These are phyloP conservation scores for Colletotrichum orchidophilum DNA, from an alignment of 2,329 filamentous ascomycete species.

Conservation along the genomic window DNA sequence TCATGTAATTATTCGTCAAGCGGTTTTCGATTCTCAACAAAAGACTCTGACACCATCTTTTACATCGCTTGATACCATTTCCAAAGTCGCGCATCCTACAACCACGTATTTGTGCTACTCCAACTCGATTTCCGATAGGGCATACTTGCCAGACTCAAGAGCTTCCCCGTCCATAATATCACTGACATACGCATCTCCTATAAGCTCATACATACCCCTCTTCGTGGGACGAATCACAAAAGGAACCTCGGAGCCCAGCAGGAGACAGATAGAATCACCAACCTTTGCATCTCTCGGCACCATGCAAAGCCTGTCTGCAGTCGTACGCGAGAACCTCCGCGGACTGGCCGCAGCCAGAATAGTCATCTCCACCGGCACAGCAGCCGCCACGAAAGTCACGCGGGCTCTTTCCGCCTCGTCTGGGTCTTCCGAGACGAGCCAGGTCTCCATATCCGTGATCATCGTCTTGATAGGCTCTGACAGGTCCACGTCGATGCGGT, in stretches of 20 bases:
- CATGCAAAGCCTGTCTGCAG: not conserved
- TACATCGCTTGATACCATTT: not conserved
- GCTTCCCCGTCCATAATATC: constrained; percentile 20
- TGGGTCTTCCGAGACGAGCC: not conserved
- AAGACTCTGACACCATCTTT: not conserved
- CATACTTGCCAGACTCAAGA: not conserved
- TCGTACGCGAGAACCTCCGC: constrained; percentile 4
- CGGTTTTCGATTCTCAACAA: not conserved
- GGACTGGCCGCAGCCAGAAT: not conserved
- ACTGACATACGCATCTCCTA: constrained; percentile 17
- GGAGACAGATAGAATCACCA: not conserved
- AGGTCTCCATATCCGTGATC: not conserved
- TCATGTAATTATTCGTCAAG: not conserved
- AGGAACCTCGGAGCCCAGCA: constrained; percentile 15
- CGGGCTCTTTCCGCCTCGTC: not conserved
- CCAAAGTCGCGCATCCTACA: not conserved
- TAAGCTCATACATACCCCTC: constrained; percentile 4
- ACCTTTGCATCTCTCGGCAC: not conserved
- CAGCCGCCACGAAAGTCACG: not conserved
- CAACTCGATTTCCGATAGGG: not conserved
- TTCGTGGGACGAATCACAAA: constrained; percentile 8
- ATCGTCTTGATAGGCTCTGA: not conserved
- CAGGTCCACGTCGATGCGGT: constrained; percentile 14
- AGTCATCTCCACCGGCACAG: not conserved
- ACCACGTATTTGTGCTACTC: not conserved